Conservation (phyloP, 73 alveolate species). For the Durusdinium trenchii region DNA sequence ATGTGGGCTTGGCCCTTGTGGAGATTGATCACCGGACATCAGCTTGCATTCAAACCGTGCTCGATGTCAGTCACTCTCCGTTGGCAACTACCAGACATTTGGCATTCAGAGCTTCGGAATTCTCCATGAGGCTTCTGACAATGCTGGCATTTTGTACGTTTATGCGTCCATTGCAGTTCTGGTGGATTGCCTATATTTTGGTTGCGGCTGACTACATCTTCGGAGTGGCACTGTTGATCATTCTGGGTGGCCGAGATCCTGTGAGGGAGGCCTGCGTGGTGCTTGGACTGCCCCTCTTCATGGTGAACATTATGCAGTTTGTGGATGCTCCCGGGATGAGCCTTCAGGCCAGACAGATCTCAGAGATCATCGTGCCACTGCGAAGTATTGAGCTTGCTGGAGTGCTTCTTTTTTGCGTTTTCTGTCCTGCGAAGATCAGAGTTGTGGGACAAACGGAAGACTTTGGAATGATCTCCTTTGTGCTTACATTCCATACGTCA, state of each 20-base stretch:
- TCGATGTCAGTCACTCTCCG: slow-evolving; percentile 35
- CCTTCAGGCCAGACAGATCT: slow-evolving; percentile 84
- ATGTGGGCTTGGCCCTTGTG: slow-evolving; percentile 79
- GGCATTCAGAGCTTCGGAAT: slow-evolving; percentile 88
- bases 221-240: slow-evolving; percentile 81
- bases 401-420: slow-evolving; percentile 42
- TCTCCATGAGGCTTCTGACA: slow-evolving; percentile 76
- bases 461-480: slow-evolving; percentile 69
- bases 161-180: slow-evolving; percentile 74
- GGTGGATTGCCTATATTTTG: slow-evolving; percentile 87
- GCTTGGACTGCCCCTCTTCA: slow-evolving; percentile 90
- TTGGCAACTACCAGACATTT: slow-evolving; percentile 61
- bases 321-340: slow-evolving; percentile 95
- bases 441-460: slow-evolving; percentile 37
- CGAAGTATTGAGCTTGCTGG: slow-evolving; percentile 60
- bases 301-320: slow-evolving; percentile 94
- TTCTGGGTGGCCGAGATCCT: slow-evolving; percentile 94
- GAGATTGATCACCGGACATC: slow-evolving; percentile 94
- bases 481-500: slow-evolving; percentile 45
- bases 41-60: slow-evolving; percentile 79
- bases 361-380: slow-evolving; percentile 83
- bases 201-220: slow-evolving; percentile 90
- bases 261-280: slow-evolving; percentile 81
- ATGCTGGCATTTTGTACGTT: slow-evolving; percentile 86
- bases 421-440: slow-evolving; percentile 71